Conservation (phyloP, 257 asterid species). For the Solanum piurae region DNA sequence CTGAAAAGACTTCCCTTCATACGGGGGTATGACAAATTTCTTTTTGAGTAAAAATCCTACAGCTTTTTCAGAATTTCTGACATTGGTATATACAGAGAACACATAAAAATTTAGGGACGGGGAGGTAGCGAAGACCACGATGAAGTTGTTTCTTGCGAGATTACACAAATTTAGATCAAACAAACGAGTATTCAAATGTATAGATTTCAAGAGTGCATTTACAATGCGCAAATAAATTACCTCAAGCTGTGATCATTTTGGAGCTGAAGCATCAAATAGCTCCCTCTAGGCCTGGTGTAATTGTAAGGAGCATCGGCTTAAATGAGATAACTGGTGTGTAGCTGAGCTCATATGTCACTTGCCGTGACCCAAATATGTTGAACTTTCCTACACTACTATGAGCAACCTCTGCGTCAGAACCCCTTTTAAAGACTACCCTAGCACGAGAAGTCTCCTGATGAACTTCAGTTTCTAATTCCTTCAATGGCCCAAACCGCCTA, state of each 20-base stretch:
- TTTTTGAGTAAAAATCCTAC: neutral
- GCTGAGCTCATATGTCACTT: conserved; percentile 68
- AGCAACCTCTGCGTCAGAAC: conserved; percentile 95
- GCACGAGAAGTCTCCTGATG: conserved; percentile 65
- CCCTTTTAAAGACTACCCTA: conserved; percentile 73
- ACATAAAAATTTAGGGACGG: neutral
- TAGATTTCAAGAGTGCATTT: neutral
- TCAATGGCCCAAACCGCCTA: conserved; percentile 81
- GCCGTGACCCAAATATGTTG: conserved; percentile 64
- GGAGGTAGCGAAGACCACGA: neutral
- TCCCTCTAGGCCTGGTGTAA: conserved; percentile 36
- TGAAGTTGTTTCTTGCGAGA: neutral
- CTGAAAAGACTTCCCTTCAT: neutral
- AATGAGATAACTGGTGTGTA: conserved; percentile 59
- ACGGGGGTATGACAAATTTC: neutral
- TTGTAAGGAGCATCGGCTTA: conserved; percentile 33
- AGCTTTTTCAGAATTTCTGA: neutral
- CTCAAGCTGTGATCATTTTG: conserved; percentile 5
- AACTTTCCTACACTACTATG: conserved; percentile 60
- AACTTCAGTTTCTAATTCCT: conserved; percentile 88
- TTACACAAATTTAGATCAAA: neutral
- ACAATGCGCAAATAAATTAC: conserved; percentile 23
- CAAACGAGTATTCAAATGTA: neutral
- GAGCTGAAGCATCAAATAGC: conserved; percentile 26
- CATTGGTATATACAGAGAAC: neutral